Base-by-base conservation (phyloP, 495 filamentous ascomycete species). In the Symbiotaphrina buchneri region DNA sequence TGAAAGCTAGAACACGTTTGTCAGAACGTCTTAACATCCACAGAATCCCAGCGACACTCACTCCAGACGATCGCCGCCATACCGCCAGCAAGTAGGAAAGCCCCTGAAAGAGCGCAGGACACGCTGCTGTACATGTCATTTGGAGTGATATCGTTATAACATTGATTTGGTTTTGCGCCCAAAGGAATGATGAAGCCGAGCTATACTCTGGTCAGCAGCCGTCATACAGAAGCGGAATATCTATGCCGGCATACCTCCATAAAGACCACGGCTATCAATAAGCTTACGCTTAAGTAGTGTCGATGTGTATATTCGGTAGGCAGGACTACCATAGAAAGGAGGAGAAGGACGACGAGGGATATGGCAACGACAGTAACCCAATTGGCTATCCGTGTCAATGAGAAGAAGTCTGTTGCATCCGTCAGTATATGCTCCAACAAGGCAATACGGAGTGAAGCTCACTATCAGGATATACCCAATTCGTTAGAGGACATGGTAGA, bases 171-270 rank as follows among this genome's bases (percentile, higher is more conserved):
- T 42, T 75, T 66, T 5, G 70, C 63, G 4, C 69, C 82, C 22
- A 95, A 65, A 6, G 87, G 90, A 23, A 97, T 73, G 37, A 94
- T 79, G 48, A 97, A 92, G 3, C 77, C 85, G 31, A 82, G 51
- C 77, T 68, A 37, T 2, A 8, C 18, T n/a, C 55, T 30, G 5
- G 32, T 54, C 25, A 58, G 49, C 33, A 30, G 25, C 26, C 28
- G 15, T 31, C 3, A 31, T 14, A n/a, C n/a, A 7, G 3, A 18
- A 4, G 8, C 6, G 8, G 14, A 0, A n/a, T 24, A 55, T 41
- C 47, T 44, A 23, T 21, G 18, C 18, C 20, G 10, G 58, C 73
- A 50, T 56, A 85, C 79, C 48, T 78, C 68, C 62, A 94, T 74
- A 32, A 81, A 59, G 30, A 73, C 55, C 21, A 78, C 63, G 5